phyloP scores from a whole-genome alignment of 306 rosid species.

The Echinosophora koreensis region DNA sequence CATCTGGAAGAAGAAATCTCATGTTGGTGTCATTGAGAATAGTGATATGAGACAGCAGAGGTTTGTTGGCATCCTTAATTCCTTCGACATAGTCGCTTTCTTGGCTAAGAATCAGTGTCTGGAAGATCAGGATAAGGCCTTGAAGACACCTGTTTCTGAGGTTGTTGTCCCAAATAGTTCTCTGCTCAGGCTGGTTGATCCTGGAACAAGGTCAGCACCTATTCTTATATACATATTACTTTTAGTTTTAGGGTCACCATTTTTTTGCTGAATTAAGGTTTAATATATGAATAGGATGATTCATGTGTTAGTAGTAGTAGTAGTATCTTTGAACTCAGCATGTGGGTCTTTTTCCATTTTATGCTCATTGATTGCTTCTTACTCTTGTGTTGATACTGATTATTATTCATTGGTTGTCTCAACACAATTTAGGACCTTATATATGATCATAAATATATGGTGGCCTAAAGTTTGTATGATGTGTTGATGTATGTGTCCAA shows the following conservation, averaged over 20 bases:
- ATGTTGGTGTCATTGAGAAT: constrained; percentile 63
- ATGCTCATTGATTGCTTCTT: background rate
- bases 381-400: constrained; percentile 19
- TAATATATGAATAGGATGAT: background rate
- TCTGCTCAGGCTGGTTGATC: constrained; percentile 86
- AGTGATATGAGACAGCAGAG: constrained; percentile 88
- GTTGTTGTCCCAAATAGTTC: constrained; percentile 66
- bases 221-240: background rate
- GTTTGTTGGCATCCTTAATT: constrained; percentile 88
- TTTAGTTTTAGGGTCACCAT: constrained; percentile 5
- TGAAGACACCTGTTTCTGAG: constrained; percentile 81
- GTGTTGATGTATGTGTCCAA: constrained; percentile 14
- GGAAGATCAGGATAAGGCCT: constrained; percentile 87
- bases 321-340: constrained; percentile 5
- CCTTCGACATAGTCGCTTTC: constrained; percentile 90
- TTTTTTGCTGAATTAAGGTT: background rate
- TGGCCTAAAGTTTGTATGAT: constrained; percentile 20
- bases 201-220: constrained; percentile 63
- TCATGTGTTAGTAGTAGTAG: background rate
- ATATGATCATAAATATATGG: constrained; percentile 28
- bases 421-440: constrained; percentile 33
- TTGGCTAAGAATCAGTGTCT: constrained; percentile 69
- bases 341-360: background rate
- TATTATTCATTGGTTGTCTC: constrained; percentile 31
- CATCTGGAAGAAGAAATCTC: constrained; percentile 81